A percentile compares a stretch with the other conserved stretches of the same genome.
These are phyloP conservation scores for Trichaptum fuscoviolaceum DNA, from an alignment of 768 basidiomycete genomes.

Conservation along the genomic window DNA sequence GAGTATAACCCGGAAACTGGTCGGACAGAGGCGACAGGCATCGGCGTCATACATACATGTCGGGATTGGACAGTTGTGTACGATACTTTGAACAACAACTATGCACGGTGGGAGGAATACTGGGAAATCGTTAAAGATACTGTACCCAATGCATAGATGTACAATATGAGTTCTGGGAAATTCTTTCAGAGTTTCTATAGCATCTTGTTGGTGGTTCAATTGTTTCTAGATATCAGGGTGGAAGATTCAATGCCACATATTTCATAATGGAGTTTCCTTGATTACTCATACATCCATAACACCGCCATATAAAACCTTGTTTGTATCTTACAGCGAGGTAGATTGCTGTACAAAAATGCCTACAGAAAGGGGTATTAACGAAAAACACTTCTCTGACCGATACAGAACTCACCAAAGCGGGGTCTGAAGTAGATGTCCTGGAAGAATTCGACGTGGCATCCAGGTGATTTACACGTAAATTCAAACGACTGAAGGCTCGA, in stretches of 20 bases:
- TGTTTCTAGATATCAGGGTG: too few species aligned
- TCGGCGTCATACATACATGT: slow-evolving; percentile 27
- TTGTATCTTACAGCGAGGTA: neutral
- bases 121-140: neutral
- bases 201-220: too few species aligned
- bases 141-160: neutral
- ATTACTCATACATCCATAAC: neutral
- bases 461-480: neutral
- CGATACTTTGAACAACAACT: slow-evolving; percentile 5
- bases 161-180: neutral
- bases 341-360: neutral
- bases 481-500: neutral
- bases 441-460: neutral
- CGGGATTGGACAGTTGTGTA: slow-evolving; percentile 29
- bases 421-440: neutral
- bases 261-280: neutral
- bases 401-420: neutral
- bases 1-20: slow-evolving; percentile 22
- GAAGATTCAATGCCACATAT: too few species aligned
- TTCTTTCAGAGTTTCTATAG: too few species aligned
- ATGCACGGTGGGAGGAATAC: slow-evolving; percentile 11
- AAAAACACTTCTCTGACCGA: neutral
- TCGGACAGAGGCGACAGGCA: slow-evolving; percentile 22
- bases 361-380: neutral
- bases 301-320: too few species aligned